Percentiles rank a stretch among this genome's conserved stretches.
phyloP scores from a whole-genome alignment of 441 rosid species.

The Mallotus japonicus region DNA sequence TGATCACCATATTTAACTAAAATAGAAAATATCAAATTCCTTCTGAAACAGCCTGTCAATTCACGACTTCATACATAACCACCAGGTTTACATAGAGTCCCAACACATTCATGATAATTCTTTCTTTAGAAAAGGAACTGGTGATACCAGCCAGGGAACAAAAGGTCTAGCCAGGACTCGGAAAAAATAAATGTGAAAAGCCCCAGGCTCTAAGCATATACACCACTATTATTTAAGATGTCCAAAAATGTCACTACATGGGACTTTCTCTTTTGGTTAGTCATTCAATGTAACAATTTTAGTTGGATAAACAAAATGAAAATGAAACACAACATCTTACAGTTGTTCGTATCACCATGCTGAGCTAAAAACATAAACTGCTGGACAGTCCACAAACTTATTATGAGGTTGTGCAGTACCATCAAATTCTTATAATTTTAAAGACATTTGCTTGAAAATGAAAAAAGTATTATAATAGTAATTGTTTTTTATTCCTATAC shows the following conservation, averaged over 20 bases:
- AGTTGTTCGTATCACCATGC: background rate
- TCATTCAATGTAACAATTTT: background rate
- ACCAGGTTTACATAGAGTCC: background rate
- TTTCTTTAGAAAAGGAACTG: background rate
- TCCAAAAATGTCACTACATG: background rate
- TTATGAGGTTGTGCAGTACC: too few relatives aligned
- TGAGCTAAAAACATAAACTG: background rate
- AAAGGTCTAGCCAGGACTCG: background rate
- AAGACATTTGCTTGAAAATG: background rate
- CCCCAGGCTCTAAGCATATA: background rate
- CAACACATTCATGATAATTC: background rate
- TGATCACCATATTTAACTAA: background rate
- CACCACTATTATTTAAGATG: background rate
- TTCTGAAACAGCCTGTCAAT: background rate
- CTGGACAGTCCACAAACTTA: background rate
- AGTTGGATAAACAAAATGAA: conserved; percentile 1
- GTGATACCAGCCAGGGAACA: background rate
- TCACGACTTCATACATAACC: background rate
- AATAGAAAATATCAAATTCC: background rate
- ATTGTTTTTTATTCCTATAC: background rate
- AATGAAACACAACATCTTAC: background rate
- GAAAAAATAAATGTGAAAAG: background rate
- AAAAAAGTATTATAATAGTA: background rate
- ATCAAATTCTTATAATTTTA: background rate
- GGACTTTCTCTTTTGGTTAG: background rate